phyloP scores from a whole-genome alignment of 2,329 filamentous ascomycete genomes.

The Cercospora brassicicola region DNA sequence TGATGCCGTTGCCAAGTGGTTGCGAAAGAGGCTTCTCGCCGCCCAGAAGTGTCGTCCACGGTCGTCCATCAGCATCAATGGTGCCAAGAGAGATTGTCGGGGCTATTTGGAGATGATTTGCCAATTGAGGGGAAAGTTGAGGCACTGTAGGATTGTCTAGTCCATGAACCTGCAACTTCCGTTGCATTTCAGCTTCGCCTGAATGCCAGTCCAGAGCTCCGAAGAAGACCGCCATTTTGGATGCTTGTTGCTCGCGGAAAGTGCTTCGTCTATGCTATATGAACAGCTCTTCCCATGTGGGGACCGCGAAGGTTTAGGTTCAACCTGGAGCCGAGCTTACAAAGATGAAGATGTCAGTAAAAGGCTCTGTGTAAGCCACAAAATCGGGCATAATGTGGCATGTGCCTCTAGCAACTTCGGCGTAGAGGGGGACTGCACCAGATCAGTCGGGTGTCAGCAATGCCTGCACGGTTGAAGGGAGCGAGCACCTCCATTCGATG shows the following conservation, averaged over 20 bases:
- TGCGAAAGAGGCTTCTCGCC: constrained; percentile 68
- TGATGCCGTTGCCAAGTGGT: constrained; percentile 60
- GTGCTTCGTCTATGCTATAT: background rate
- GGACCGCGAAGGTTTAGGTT: background rate
- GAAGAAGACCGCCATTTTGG: constrained; percentile 5
- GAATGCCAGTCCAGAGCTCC: constrained; percentile 9
- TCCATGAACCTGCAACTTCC: constrained; percentile 3
- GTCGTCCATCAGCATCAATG: constrained; percentile 62
- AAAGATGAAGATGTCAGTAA: background rate
- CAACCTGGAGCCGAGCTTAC: background rate
- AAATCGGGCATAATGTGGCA: background rate
- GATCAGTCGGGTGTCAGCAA: background rate
- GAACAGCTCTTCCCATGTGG: background rate
- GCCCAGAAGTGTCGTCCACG: constrained; percentile 80
- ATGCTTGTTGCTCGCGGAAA: background rate
- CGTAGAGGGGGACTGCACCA: background rate
- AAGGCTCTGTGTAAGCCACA: background rate
- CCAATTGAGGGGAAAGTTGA: constrained; percentile 63
- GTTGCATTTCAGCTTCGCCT: constrained; percentile 7
- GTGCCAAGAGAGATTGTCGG: constrained; percentile 73
- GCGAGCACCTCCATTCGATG: background rate
- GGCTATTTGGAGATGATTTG: constrained; percentile 59
- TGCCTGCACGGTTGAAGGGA: background rate
- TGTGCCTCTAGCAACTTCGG: background rate
- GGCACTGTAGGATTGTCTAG: constrained; percentile 38